These are phyloP conservation scores for Theobroma grandiflorum DNA, from an alignment of 441 rosid genomes.

Conservation along the genomic window DNA sequence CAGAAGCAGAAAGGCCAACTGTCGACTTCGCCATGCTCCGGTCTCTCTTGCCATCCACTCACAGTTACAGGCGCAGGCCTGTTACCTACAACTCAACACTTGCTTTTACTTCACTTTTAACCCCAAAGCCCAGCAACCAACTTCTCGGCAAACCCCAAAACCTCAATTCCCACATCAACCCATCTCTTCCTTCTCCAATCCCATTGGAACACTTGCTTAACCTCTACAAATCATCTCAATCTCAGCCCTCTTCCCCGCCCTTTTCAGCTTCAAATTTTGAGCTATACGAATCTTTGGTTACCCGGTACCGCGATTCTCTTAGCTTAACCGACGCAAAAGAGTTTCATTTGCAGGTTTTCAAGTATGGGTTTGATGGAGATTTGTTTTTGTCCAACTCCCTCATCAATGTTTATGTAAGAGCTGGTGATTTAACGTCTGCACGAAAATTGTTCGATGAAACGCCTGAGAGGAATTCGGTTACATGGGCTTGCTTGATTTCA, in stretches of 20 bases:
- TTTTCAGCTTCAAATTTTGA: conserved; percentile 29
- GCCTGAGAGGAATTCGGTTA: conserved; percentile 66
- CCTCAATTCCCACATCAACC: conserved; percentile 24
- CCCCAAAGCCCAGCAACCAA: conserved; percentile 12
- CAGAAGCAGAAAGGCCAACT: not conserved
- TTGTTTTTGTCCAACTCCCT: conserved; percentile 72
- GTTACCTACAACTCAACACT: conserved; percentile 17
- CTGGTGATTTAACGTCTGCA: conserved; percentile 56
- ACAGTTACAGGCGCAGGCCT: not conserved
- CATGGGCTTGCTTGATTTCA: conserved; percentile 86
- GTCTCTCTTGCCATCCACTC: conserved; percentile 26
- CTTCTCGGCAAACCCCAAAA: conserved; percentile 24
- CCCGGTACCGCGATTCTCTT: conserved; percentile 37
- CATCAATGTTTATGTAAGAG: conserved; percentile 55
- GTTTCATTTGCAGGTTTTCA: conserved; percentile 56
- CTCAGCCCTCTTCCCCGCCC: conserved; percentile 14
- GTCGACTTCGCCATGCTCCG: conserved; percentile 34
- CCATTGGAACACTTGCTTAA: conserved; percentile 32
- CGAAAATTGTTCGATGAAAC: conserved; percentile 74
- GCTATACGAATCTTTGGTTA: conserved; percentile 42
- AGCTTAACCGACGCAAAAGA: conserved; percentile 46
- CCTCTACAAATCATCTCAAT: conserved; percentile 31
- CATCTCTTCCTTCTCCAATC: conserved; percentile 32
- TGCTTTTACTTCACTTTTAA: conserved; percentile 27
- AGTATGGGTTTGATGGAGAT: conserved; percentile 57